phyloP scores from a whole-genome alignment of 257 asterid species.

The Solanum ossicruentum region DNA sequence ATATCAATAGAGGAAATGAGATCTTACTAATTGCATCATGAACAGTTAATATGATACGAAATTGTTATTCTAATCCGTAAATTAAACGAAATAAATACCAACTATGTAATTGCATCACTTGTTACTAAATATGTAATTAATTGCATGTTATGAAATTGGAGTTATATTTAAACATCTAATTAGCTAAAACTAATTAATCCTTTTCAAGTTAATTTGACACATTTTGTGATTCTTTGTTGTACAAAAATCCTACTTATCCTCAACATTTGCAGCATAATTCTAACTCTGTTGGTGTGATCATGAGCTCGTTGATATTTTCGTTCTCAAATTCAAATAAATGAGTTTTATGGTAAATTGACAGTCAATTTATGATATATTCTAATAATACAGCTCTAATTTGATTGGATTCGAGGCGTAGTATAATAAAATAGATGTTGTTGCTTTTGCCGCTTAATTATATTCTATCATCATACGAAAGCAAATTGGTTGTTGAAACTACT shows the following conservation, averaged over 20 bases:
- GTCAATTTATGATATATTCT: neutral
- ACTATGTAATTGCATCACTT: neutral
- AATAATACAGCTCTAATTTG: neutral
- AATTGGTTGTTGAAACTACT: neutral
- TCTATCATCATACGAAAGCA: neutral
- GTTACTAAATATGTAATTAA: no score
- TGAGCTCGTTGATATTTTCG: neutral
- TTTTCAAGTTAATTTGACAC: neutral
- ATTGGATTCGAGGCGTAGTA: neutral
- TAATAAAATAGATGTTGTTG: neutral
- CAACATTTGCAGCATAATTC: neutral
- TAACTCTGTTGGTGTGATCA: neutral
- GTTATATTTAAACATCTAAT: neutral
- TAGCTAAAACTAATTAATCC: neutral
- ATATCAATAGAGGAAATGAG: neutral
- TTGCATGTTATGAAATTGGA: neutral
- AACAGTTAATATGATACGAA: neutral
- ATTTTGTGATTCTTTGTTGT: neutral
- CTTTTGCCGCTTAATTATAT: neutral
- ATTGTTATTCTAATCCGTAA: neutral
- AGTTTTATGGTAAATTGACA: neutral
- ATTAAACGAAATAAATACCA: neutral
- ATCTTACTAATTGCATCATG: neutral
- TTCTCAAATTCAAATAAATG: neutral
- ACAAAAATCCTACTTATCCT: neutral